These are phyloP conservation scores for Neofusicoccum parvum DNA, from an alignment of 2,329 filamentous ascomycete genomes.

Conservation along the genomic window DNA sequence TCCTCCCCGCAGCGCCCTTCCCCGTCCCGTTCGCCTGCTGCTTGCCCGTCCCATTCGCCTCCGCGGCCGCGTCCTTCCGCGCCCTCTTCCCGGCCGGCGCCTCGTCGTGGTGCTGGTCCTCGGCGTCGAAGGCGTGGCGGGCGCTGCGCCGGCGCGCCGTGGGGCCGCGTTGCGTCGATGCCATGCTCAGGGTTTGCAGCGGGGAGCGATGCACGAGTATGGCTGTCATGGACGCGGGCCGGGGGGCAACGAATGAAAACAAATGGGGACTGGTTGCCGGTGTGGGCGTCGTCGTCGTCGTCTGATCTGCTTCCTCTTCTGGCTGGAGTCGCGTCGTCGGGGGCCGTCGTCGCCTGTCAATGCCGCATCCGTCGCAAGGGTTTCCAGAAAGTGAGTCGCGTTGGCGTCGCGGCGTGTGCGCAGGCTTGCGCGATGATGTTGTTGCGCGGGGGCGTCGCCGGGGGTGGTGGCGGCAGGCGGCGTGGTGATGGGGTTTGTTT, in stretches of 20 bases:
- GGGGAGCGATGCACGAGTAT: slow-evolving; percentile 38
- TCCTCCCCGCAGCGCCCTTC: slow-evolving; percentile 36
- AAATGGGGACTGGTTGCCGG: no score
- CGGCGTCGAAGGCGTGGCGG: slow-evolving; percentile 44
- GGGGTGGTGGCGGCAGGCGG: background rate
- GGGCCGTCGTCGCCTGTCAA: no score
- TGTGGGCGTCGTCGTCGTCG: background rate
- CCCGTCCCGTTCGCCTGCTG: slow-evolving; percentile 34
- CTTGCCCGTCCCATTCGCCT: background rate
- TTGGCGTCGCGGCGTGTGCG: no score
- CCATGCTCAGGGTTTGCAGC: slow-evolving; percentile 51
- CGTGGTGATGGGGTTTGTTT: background rate
- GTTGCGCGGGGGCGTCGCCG: no score
- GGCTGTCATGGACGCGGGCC: slow-evolving; percentile 19
- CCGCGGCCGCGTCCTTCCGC: slow-evolving; percentile 30
- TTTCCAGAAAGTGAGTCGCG: background rate
- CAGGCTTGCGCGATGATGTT: no score
- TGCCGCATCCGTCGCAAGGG: background rate
- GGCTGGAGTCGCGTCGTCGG: background rate
- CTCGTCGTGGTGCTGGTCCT: slow-evolving; percentile 36
- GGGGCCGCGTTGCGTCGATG: slow-evolving; percentile 44
- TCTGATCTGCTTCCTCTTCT: background rate
- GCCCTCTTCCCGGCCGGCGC: slow-evolving; percentile 48
- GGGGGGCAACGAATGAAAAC: no score
- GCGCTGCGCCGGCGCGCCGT: slow-evolving; percentile 51